Evolutionary conservation across 2,329 filamentous ascomycete species (phyloP), one percentile per base, ranked within the genome.

Genomic region (Fusarium coicis): DNA sequence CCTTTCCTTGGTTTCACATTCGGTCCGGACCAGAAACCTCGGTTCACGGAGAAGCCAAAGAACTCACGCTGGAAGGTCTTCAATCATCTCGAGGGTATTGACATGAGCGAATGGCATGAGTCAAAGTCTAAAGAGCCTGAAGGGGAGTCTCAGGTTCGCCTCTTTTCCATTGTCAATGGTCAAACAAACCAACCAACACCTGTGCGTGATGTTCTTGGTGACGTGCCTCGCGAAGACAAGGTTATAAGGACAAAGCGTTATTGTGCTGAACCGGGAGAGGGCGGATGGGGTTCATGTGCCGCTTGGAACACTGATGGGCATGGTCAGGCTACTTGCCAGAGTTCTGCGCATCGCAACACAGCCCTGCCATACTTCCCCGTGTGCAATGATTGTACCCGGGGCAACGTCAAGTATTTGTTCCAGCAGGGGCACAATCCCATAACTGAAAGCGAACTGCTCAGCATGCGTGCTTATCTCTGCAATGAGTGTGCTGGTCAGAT

Each of bases 401-500:
- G 21, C 4, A 76, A 71, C 67, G 69, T 70, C 19, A 28, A 34
- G 7, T 49, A 71, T 11, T 65, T 82, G 44, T 66, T 74, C 40
- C 21, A 58, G 3, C 63, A 49, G 11, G 12, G 63, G 2, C 36
- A n/a, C 11, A 61, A 54, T n/a, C 44, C 67, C 43, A 43, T 80
- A 42, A 67, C 63, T 3, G 36, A 23, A 15, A 34, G 26, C 9
- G 78, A 81, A 37, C 61, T 83, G n/a, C 36, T 79, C n/a, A 52
- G 39, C 37, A 79, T 84, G 75, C 79, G 84, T 7, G 77, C 77
- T 44, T 84, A 82, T 73, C 76, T 82, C 9, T 85, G 84, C 70
- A 36, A 49, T 16, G 32, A 34, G 0, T 85, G 84, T 70, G 56
- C 78, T 16, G 26, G 43, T 4, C 30, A 32, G 10, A 53, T 74